Conservation (phyloP, 306 rosid species). For the Quercus mongolica region DNA sequence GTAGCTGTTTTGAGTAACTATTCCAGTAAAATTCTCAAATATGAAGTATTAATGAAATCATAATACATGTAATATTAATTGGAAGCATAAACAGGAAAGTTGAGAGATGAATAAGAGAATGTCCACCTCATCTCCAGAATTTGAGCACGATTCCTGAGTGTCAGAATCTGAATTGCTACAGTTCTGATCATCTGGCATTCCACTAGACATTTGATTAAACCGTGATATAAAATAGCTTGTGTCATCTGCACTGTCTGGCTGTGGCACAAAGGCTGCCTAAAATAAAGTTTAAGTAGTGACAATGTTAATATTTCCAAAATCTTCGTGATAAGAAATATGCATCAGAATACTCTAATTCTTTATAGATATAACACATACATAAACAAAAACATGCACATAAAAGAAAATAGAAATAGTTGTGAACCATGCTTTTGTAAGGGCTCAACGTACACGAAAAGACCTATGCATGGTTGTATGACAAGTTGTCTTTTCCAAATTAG, state of each 20-base stretch:
- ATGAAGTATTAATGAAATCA: neutral
- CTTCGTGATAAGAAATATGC: neutral
- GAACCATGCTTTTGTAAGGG: neutral
- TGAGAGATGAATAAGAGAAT: neutral
- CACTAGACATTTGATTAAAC: neutral
- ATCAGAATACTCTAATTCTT: neutral
- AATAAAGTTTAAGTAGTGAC: neutral
- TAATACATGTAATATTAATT: neutral
- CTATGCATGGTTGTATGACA: neutral
- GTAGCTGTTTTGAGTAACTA: neutral
- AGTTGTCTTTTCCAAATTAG: neutral
- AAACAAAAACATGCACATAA: neutral
- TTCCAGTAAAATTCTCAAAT: neutral
- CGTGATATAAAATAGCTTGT: slow-evolving; percentile 4
- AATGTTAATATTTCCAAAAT: neutral
- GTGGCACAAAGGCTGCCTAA: slow-evolving; percentile 7
- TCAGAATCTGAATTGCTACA: slow-evolving; percentile 9
- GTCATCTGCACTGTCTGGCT: slow-evolving; percentile 1
- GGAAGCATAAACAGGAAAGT: neutral
- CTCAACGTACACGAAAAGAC: neutral
- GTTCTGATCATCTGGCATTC: neutral
- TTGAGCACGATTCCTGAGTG: neutral
- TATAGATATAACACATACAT: neutral
- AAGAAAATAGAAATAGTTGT: neutral
- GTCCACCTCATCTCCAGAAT: slow-evolving; percentile 1